A percentile compares a stretch with the other conserved stretches of the same genome.
phyloP scores from a whole-genome alignment of 2,329 filamentous ascomycete species.

The Cercospora sp. region DNA sequence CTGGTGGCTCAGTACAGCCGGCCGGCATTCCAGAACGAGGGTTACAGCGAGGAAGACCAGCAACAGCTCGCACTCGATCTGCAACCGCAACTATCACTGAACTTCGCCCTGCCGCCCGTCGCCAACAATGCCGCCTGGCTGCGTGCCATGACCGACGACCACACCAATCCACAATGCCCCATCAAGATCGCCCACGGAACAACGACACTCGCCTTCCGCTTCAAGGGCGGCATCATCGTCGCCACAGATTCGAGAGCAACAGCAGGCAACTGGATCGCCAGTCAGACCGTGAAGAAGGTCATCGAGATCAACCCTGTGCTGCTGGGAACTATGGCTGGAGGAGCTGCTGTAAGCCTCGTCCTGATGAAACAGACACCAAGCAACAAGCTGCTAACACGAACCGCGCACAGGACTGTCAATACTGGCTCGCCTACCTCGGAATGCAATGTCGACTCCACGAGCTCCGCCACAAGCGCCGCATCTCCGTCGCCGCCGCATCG shows the following conservation, averaged over 20 bases:
- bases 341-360: slow-evolving; percentile 71
- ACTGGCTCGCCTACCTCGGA: slow-evolving; percentile 97
- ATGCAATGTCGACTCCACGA: slow-evolving; percentile 99
- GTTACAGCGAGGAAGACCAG: slow-evolving; percentile 60
- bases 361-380: neutral
- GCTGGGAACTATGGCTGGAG: slow-evolving; percentile 96
- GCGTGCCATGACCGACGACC: slow-evolving; percentile 94
- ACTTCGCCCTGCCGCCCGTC: slow-evolving; percentile 92
- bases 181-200: slow-evolving; percentile 99
- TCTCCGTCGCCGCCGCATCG: slow-evolving; percentile 92
- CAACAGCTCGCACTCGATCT: slow-evolving; percentile 70
- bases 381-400: slow-evolving; percentile 19
- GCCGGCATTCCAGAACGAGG: slow-evolving; percentile 72
- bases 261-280: slow-evolving; percentile 98
- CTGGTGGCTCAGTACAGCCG: slow-evolving; percentile 90
- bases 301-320: slow-evolving; percentile 96
- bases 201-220: slow-evolving; percentile 95
- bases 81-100: slow-evolving; percentile 77
- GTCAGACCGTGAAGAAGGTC: slow-evolving; percentile 99
- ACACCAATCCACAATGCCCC: slow-evolving; percentile 91
- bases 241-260: slow-evolving; percentile 97
- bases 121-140: slow-evolving; percentile 91
- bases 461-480: slow-evolving; percentile 97
- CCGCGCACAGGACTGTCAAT: slow-evolving; percentile 81
- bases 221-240: slow-evolving; percentile 97